phyloP scores from a whole-genome alignment of 495 filamentous ascomycete genomes.

The Massariosphaeria phaeospora region DNA sequence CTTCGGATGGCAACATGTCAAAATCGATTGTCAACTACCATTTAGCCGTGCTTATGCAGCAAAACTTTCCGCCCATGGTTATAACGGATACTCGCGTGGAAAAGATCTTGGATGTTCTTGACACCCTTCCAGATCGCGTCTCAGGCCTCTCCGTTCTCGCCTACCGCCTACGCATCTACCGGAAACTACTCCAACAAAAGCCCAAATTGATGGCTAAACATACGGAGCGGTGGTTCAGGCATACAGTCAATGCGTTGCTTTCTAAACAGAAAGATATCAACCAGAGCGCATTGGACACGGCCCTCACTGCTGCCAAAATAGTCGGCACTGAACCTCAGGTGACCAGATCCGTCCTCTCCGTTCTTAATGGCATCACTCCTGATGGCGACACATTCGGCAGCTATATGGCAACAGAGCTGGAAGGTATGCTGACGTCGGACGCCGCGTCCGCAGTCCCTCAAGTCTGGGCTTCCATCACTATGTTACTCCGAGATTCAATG shows the following conservation, averaged over 20 bases:
- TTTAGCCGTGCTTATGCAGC: conserved; percentile 68
- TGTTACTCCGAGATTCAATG: conserved; percentile 63
- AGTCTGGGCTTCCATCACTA: conserved; percentile 77
- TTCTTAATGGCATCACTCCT: conserved; percentile 41
- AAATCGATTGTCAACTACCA: conserved; percentile 75
- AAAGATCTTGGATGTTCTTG: conserved; percentile 61
- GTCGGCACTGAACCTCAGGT: conserved; percentile 62
- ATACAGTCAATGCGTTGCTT: conserved; percentile 75
- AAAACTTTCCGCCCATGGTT: conserved; percentile 67
- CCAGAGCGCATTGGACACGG: conserved; percentile 65
- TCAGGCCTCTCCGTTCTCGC: conserved; percentile 71
- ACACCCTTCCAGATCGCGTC: conserved; percentile 65
- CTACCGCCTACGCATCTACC: conserved; percentile 70
- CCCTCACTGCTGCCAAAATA: conserved; percentile 58
- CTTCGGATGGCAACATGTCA: conserved; percentile 58
- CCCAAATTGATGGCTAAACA: conserved; percentile 59
- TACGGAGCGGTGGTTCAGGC: conserved; percentile 65
- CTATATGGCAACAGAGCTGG: conserved; percentile 60
- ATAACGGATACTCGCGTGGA: conserved; percentile 65
- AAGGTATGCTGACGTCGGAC: conserved; percentile 61
- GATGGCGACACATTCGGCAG: conserved; percentile 58
- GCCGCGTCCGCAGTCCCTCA: conserved; percentile 72
- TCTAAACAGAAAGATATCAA: conserved; percentile 72
- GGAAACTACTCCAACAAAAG: conserved; percentile 63
- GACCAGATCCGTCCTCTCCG: conserved; percentile 50